Base-by-base conservation (phyloP, 2,329 filamentous ascomycete species). In the Botrytis porri region DNA sequence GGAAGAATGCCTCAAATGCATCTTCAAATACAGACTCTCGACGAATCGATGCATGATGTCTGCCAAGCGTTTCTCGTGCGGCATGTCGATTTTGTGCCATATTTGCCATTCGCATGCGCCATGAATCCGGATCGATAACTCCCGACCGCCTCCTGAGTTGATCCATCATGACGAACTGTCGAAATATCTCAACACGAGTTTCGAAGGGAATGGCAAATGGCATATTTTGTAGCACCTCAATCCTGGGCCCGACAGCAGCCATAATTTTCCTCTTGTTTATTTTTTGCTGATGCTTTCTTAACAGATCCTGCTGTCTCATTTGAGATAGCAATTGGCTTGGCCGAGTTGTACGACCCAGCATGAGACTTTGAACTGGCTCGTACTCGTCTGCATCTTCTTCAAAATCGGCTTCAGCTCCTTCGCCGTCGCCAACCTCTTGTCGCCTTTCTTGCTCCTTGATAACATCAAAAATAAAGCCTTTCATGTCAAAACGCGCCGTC, bases 191-290 rank as follows among this genome's bases (percentile, higher is more conserved):
- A 7, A 99, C 96, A 64, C 96, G 87, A 0, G 93, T 96, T 54
- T 93, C 89, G 78, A 99, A 99, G 0, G 95, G 96, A 62, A 99
- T 96, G 77, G 95, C 93, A 81, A 98, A 99, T 0, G 96, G 96
- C 90, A 99, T 97, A 79, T 98, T 97, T 77, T 96, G 92, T 69
- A 99, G 83, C 8, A 99, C 93, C 79, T 98, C 95, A 16, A 98
- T 85, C 77, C 95, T 91, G 0, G 96, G 95, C 0, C 92, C 93
- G 74, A 97, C 89, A 22, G 92, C 88, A 65, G 95, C 93, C 37
- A 97, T 83, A 74, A 93, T 88, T 76, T 93, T 90, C 77, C 91
- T 90, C 54, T 91, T 87, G 61, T 90, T 90, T 10, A 88, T 86
- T 79, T 89, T 90, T 75, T 89, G 88, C 78, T 93, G 89, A 76